Base-by-base conservation (phyloP, 495 filamentous ascomycete species). In the Neurospora terricola region DNA sequence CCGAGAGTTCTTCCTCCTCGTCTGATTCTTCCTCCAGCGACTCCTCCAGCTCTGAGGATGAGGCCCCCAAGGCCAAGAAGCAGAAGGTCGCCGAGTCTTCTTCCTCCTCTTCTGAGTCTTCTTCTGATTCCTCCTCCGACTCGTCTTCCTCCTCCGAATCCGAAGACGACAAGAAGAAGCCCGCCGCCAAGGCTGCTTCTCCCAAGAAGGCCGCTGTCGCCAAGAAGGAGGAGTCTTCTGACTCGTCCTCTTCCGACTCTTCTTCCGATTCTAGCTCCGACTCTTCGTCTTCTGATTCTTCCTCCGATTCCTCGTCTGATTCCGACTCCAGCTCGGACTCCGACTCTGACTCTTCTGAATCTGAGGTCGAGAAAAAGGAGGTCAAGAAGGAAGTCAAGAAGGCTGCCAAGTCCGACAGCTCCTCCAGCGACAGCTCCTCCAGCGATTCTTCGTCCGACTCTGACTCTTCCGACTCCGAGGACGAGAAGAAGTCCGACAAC, bases 91-190 rank as follows among this genome's bases (percentile, higher is more conserved):
- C 71, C 27, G 74, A 75, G 23, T 80, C 80, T 30, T 76, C 81
- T 3, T 71, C 70, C 18, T 78, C 79, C 11, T 76, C 79, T 8
- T 85, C 85, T 2, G 77, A 80, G 14, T 86, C 86, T 10, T 66
- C 48, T 2, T 59, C 54, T 66, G 54, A 66, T 5, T 66, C 48
- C 2, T 59, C 48, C 23, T 62, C 48, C 79, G 79, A 81, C 6
- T 86, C 86, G 1, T 81, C 82, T 6, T 88, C 87, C 4, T 79
- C 83, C 23, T 84, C 84, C 7, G 84, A 81, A 69, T 84, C 83
- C n/a, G 80, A 82, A 4, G 86, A 84, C 16, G 82, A 82, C 27
- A 66, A 66, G 54, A 62, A 62, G 54, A 66, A 66, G 54, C 54
- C 54, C 27, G 14, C 27, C 27, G 27, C 77, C 16, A 81, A 81